Base-by-base conservation (phyloP, 2,329 filamentous ascomycete species). In the Hypomyces rosellus region DNA sequence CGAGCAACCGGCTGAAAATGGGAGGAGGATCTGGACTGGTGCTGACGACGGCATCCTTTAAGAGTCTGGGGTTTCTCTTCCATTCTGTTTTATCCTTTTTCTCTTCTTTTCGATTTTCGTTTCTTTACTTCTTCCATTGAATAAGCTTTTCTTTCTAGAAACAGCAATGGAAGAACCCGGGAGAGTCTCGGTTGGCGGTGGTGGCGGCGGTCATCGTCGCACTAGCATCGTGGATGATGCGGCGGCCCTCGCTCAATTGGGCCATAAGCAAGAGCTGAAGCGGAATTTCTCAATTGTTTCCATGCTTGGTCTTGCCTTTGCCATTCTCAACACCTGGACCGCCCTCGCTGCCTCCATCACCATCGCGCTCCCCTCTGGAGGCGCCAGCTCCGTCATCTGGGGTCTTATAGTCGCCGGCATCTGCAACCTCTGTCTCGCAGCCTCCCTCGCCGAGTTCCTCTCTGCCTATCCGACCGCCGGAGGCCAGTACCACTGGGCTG, bases 401-500 rank as follows among this genome's bases (percentile, higher is more conserved):
- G 87, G 86, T 3, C 67, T 85, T 34, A 51, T 68, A 3, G 75
- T 78, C 9, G 79, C 80, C 15, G 81, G 84, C 45, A 58, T 88
- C 43, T 88, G 85, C 69, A 89, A 88, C 59, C 61, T 88, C 9
- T 86, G 81, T 57, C 74, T 88, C 36, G 82, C 85, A 5, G 77
- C 81, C 8, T 86, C 82, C 4, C 72, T 89, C 25, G 84, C 85
- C 44, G 86, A 89, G 63, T 89, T 87, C 60, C 70, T 87, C 9
- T 84, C 81, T 0, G 81, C 82, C 0, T 87, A 82, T 51, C 74
- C 74, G 1, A 76, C 73, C 2, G 78, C 78, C 3, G 78, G 77
- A 55, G 82, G 79, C 13, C 78, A 85, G 65, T 88, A 89, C 56
- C 83, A 88, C 62, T 88, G 85, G 85, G 85, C 84, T 3, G 83